Conservation (phyloP, 2,329 filamentous ascomycete genomes). For the Phialophora tarda region DNA sequence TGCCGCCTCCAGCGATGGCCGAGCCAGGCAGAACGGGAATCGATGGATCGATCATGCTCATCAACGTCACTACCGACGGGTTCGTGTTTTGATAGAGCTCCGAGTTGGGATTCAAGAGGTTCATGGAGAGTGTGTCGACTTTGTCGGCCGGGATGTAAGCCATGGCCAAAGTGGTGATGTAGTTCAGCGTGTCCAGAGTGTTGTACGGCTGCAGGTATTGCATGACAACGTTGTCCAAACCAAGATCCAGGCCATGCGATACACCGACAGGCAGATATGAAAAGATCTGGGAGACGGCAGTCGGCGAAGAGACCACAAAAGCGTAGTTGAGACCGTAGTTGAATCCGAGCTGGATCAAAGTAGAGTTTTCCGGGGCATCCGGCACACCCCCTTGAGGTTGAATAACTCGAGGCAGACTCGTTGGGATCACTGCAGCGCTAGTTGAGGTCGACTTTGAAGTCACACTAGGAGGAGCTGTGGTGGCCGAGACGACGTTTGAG, state of each 20-base stretch:
- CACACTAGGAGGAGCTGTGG: slow-evolving; percentile 41
- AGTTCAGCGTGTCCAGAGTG: slow-evolving; percentile 68
- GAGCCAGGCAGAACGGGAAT: slow-evolving; percentile 69
- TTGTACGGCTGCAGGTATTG: slow-evolving; percentile 42
- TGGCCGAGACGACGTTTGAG: slow-evolving; percentile 43
- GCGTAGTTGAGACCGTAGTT: slow-evolving; percentile 78
- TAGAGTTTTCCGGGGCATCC: slow-evolving; percentile 66
- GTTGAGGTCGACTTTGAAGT: slow-evolving; percentile 44
- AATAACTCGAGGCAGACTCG: slow-evolving; percentile 74
- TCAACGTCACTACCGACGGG: slow-evolving; percentile 71
- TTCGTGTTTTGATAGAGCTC: slow-evolving; percentile 73
- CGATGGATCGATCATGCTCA: slow-evolving; percentile 80
- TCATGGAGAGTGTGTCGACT: slow-evolving; percentile 69
- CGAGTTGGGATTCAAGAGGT: slow-evolving; percentile 75
- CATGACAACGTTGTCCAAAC: slow-evolving; percentile 41
- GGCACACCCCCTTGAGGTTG: slow-evolving; percentile 68
- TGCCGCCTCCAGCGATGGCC: slow-evolving; percentile 49
- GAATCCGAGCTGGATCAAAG: slow-evolving; percentile 84
- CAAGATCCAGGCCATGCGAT: slow-evolving; percentile 63
- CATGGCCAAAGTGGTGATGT: slow-evolving; percentile 79
- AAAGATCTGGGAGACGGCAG: slow-evolving; percentile 85
- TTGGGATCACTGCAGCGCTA: slow-evolving; percentile 62
- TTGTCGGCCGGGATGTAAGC: slow-evolving; percentile 75
- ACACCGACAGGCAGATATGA: slow-evolving; percentile 74
- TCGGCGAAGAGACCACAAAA: slow-evolving; percentile 74